Percentiles rank a stretch among this genome's conserved stretches.
phyloP scores from a whole-genome alignment of 1,139 yeast species.

The Candida smagusa region DNA sequence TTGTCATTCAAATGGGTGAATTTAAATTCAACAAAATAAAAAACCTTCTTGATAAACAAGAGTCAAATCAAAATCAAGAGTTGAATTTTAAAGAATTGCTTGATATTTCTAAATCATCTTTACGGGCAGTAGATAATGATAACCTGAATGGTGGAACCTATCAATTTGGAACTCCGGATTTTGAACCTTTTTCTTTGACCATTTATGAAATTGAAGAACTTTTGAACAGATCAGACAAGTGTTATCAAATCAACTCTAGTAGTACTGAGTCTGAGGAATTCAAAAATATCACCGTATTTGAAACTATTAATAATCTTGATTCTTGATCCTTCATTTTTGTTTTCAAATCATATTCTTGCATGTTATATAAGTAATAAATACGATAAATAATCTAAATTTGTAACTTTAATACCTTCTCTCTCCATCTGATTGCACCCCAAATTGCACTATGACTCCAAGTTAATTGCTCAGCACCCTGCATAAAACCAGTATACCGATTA shows the following conservation, averaged over 20 bases:
- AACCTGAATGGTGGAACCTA: conserved; percentile 1
- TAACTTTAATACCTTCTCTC: conserved; percentile 24
- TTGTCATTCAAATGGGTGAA: conserved; percentile 82
- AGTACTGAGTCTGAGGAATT: conserved; percentile 19
- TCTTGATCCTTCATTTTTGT: not conserved
- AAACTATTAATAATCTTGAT: conserved; percentile 39
- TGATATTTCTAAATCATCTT: conserved; percentile 25
- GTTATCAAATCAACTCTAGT: conserved; percentile 29
- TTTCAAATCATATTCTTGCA: no score
- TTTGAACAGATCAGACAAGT: conserved; percentile 48
- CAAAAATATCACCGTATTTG: conserved; percentile 49
- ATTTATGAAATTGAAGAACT: conserved; percentile 50
- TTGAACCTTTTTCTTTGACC: conserved; percentile 12
- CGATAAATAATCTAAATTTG: no score
- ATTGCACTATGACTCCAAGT: conserved; percentile 92
- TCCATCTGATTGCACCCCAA: conserved; percentile 69
- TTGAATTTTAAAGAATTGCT: conserved; percentile 25
- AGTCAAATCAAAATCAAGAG: conserved; percentile 12
- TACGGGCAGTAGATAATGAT: conserved; percentile 14
- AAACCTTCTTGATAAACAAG: conserved; percentile 19
- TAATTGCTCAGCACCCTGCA: conserved; percentile 83
- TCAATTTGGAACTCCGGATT: conserved; percentile 9
- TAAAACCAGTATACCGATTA: conserved; percentile 72
- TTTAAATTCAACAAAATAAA: conserved; percentile 52
- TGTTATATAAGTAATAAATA: no score